Evolutionary conservation across 441 rosid species (phyloP).

Genomic region (Dalechampia spathulata): DNA sequence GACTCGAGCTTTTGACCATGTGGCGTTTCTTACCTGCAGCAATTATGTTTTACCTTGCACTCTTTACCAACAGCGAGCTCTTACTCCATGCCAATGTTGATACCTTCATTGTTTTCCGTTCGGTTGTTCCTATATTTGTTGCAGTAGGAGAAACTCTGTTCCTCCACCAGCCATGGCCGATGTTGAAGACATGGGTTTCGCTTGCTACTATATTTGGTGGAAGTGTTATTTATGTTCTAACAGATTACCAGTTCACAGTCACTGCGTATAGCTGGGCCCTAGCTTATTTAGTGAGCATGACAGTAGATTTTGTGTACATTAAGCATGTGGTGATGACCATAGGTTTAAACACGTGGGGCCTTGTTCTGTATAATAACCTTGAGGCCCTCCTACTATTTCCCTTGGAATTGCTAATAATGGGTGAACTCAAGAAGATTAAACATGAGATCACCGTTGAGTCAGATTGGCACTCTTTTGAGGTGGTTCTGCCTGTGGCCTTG

Average conservation of each 20-base stretch:
- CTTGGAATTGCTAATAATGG: constrained; percentile 87
- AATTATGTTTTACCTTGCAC: constrained; percentile 77
- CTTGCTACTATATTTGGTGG: constrained; percentile 83
- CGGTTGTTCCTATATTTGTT: constrained; percentile 85
- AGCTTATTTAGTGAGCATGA: constrained; percentile 85
- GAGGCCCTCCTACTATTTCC: constrained; percentile 91
- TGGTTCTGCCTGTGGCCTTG: constrained; percentile 65
- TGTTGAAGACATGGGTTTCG: constrained; percentile 71
- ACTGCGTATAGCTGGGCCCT: constrained; percentile 87
- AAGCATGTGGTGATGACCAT: constrained; percentile 98
- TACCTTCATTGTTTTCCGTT: constrained; percentile 89
- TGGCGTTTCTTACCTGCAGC: constrained; percentile 97
- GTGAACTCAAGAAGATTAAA: constrained; percentile 81
- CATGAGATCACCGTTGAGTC: constrained; percentile 63
- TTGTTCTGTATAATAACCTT: constrained; percentile 87
- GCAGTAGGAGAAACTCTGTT: constrained; percentile 83
- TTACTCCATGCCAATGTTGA: constrained; percentile 41
- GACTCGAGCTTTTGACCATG: constrained; percentile 61
- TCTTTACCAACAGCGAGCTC: constrained; percentile 96
- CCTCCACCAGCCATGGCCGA: constrained; percentile 92
- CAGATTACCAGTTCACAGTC: constrained; percentile 85
- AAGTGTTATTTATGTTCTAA: constrained; percentile 71
- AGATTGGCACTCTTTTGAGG: constrained; percentile 65
- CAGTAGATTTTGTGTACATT: constrained; percentile 93
- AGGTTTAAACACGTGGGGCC: constrained; percentile 89